Percentiles rank a stretch among this genome's conserved stretches.
These are phyloP conservation scores for Botrytis fabae DNA, from an alignment of 2,329 filamentous ascomycete genomes.

Conservation along the genomic window DNA sequence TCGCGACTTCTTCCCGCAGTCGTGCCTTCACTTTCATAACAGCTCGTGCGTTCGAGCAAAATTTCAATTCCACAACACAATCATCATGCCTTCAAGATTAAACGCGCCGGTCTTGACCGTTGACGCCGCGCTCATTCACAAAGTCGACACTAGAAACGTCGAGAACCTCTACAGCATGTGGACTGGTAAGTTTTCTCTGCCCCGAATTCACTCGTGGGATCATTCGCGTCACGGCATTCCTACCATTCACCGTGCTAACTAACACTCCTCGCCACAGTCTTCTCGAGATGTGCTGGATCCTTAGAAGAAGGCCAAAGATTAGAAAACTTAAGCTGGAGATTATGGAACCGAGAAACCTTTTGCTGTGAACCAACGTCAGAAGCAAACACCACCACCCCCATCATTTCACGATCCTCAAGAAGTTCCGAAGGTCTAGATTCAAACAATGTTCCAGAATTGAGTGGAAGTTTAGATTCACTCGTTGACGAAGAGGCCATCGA, in stretches of 20 bases:
- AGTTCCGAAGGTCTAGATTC: conserved; percentile 43
- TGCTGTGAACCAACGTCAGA: conserved; percentile 70
- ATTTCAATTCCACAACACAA: background rate
- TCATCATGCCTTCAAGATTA: conserved; percentile 76
- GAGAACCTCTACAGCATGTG: conserved; percentile 96
- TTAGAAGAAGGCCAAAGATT: conserved; percentile 89
- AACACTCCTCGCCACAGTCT: conserved; percentile 57
- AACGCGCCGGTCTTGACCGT: conserved; percentile 86
- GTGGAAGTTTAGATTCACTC: conserved; percentile 74
- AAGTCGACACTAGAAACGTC: conserved; percentile 89
- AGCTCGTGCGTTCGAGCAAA: conserved; percentile 40
- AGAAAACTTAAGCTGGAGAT: conserved; percentile 93
- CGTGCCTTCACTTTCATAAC: conserved; percentile 34
- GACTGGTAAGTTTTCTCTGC: conserved; percentile 68
- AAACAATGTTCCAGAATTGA: conserved; percentile 70
- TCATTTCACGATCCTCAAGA: conserved; percentile 42
- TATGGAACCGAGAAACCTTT: conserved; percentile 93
- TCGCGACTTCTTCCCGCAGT: conserved; percentile 37
- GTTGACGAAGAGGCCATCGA: conserved; percentile 67
- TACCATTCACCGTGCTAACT: conserved; percentile 12
- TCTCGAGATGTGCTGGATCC: conserved; percentile 90
- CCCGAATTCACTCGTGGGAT: background rate
- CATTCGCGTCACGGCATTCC: conserved; percentile 18
- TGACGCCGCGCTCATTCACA: conserved; percentile 87
- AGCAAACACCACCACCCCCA: conserved; percentile 47